Conservation (phyloP, 768 basidiomycete species). For the Russula foetens region DNA sequence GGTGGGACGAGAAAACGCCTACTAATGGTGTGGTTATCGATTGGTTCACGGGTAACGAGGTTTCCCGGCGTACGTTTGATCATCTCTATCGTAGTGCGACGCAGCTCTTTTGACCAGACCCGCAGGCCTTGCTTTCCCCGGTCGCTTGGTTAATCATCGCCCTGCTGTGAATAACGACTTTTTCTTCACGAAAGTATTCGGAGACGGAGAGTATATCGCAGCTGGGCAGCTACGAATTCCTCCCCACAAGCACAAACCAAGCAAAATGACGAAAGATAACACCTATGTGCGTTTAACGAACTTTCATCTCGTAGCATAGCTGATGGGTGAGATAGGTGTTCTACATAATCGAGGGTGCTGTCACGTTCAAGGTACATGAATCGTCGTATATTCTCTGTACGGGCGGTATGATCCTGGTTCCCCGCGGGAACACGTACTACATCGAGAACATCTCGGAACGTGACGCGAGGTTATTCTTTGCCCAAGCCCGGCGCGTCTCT, state of each 20-base stretch:
- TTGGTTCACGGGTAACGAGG: slow-evolving; percentile 52
- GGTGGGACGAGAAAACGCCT: slow-evolving; percentile 80
- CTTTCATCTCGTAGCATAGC: slow-evolving; percentile 11
- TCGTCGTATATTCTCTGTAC: slow-evolving; percentile 69
- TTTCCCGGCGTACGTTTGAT: slow-evolving; percentile 58
- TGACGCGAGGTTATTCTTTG: slow-evolving; percentile 82
- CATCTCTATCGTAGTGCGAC: neutral
- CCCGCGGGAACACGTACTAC: slow-evolving; percentile 89
- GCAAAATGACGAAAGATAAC: slow-evolving; percentile 88
- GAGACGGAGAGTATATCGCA: slow-evolving; percentile 86
- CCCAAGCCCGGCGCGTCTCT: slow-evolving; percentile 63
- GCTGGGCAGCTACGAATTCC: slow-evolving; percentile 84
- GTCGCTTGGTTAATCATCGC: slow-evolving; percentile 54
- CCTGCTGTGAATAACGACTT: slow-evolving; percentile 58
- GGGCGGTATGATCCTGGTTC: slow-evolving; percentile 85
- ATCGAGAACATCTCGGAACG: slow-evolving; percentile 82
- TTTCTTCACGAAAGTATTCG: slow-evolving; percentile 86
- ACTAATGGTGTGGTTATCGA: slow-evolving; percentile 60
- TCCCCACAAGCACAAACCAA: slow-evolving; percentile 70
- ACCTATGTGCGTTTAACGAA: slow-evolving; percentile 59
- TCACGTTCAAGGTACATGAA: slow-evolving; percentile 77
- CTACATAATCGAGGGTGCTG: slow-evolving; percentile 81
- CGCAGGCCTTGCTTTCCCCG: slow-evolving; percentile 73
- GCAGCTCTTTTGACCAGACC: neutral
- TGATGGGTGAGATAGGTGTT: slow-evolving; percentile 42